These are phyloP conservation scores for Ambrosiella xylebori DNA, from an alignment of 2,329 filamentous ascomycete species.

Conservation along the genomic window DNA sequence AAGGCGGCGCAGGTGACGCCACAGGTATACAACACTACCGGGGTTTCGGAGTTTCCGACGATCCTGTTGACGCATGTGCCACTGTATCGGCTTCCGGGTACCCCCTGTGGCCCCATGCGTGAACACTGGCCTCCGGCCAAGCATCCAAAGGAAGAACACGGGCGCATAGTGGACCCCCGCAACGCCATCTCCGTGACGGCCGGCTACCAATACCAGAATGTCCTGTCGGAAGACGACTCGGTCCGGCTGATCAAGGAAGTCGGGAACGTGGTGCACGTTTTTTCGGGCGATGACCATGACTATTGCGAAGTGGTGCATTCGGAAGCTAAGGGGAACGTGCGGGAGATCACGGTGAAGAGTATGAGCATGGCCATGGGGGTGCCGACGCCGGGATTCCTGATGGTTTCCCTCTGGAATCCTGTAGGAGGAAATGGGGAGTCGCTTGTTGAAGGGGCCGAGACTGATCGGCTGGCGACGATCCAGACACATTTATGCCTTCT, in stretches of 20 bases:
- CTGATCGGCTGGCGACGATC: conserved; percentile 38
- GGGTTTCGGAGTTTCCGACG: conserved; percentile 53
- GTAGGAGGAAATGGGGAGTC: conserved; percentile 32
- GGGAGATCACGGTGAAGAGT: conserved; percentile 89
- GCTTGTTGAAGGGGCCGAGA: not conserved
- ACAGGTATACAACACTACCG: conserved; percentile 26
- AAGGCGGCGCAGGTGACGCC: not conserved
- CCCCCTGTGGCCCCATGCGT: conserved; percentile 71
- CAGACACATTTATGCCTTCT: conserved; percentile 84
- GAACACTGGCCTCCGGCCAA: conserved; percentile 66
- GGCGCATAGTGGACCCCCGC: conserved; percentile 35
- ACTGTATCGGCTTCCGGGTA: conserved; percentile 63
- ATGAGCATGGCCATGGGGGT: conserved; percentile 96
- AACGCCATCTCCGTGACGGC: conserved; percentile 62
- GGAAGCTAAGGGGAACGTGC: conserved; percentile 43
- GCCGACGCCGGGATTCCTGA: conserved; percentile 66
- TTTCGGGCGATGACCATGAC: conserved; percentile 94
- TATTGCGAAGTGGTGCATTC: conserved; percentile 83
- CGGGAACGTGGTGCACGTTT: conserved; percentile 69
- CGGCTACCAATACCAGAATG: conserved; percentile 96
- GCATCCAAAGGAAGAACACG: conserved; percentile 22
- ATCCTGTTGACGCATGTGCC: conserved; percentile 85
- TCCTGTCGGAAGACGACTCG: conserved; percentile 62
- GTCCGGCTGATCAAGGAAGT: conserved; percentile 57
- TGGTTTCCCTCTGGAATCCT: conserved; percentile 86